Base-by-base conservation (phyloP, 495 filamentous ascomycete species). In the Daldinia vernicosa region DNA sequence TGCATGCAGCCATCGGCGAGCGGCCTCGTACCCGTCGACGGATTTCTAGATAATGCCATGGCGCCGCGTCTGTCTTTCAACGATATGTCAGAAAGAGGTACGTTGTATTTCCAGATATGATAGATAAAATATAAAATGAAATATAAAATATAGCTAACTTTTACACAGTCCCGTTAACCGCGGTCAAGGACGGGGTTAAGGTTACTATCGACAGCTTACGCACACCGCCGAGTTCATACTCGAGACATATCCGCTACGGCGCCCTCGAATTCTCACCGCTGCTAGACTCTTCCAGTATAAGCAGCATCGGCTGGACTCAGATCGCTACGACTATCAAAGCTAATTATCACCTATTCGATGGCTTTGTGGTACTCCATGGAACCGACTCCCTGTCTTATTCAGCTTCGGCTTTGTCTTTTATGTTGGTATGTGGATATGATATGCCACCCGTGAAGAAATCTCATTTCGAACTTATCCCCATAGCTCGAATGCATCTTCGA, bases 301-400 rank as follows among this genome's bases (percentile, higher is more conserved):
- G 94, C 70, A 76, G 72, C 39, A 87, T 88, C 54, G 95, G 95
- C 24, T 99, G 95, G 95, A 89, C 90, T 0, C 86, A 93, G 76
- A 98, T 99, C 68, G 94, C 94, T 0, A 81, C 83, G 39, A 81
- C 86, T 7, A 82, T 90, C 72, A 76, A 85, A 69, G 82, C 87
- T 50, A 99, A 99, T 79, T 99, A 98, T 80, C 87, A 89, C 55
- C 87, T 93, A 4, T 99, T 94, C 75, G 95, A 98, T 79, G 94
- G 90, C 22, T 99, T 99, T 76, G 94, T 99, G 9, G 85, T 99
- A 17, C 87, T 98, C n/a, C 95, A 99, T 79, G 95, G 95, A 68
- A 99, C 95, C 2, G 95, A 99, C 78, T 94, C 90, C 60, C 83
- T 98, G 59, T 92, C 94, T 9, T 98, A 97, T 78, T 96, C 94